Conservation (phyloP, 805 yeast genomes). For the Wickerhamomyces chaumierensis region DNA sequence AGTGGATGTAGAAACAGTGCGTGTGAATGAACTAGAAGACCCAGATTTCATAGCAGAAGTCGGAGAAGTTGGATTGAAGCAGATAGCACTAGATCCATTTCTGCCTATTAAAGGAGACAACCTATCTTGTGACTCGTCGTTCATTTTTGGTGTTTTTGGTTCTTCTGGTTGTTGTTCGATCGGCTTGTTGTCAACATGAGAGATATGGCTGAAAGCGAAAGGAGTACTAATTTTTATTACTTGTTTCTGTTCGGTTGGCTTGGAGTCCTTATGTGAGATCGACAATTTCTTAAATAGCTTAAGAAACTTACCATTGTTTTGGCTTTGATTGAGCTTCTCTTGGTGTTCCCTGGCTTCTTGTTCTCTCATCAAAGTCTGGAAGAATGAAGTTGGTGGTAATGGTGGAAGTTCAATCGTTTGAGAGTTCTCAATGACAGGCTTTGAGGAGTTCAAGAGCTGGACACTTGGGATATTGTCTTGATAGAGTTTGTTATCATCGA, state of each 20-base stretch:
- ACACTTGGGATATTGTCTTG: slow-evolving; percentile 18
- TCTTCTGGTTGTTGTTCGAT: neutral
- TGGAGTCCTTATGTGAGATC: slow-evolving; percentile 7
- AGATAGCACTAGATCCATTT: neutral
- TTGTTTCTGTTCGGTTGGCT: slow-evolving; percentile 3
- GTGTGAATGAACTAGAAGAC: neutral
- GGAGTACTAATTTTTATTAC: slow-evolving; percentile 24
- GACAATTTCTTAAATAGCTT: slow-evolving; percentile 22
- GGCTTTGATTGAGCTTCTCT: neutral
- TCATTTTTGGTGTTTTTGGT: neutral
- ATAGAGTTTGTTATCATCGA: slow-evolving; percentile 28
- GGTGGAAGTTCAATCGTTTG: slow-evolving; percentile 27
- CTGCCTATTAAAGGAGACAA: neutral
- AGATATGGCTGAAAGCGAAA: slow-evolving; percentile 27
- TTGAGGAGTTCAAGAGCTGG: slow-evolving; percentile 23
- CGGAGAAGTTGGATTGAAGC: neutral
- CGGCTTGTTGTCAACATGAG: slow-evolving; percentile 23
- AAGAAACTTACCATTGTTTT: slow-evolving; percentile 14
- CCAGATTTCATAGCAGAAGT: neutral
- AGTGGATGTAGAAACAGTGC: neutral
- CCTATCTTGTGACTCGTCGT: neutral
- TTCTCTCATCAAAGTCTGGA: slow-evolving; percentile 4
- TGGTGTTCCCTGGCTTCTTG: slow-evolving; percentile 1
- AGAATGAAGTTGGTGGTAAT: slow-evolving; percentile 19
- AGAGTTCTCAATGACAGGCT: slow-evolving; percentile 21